phyloP scores from a whole-genome alignment of 2,329 filamentous ascomycete genomes.

The Westerdykella aurantiaca region DNA sequence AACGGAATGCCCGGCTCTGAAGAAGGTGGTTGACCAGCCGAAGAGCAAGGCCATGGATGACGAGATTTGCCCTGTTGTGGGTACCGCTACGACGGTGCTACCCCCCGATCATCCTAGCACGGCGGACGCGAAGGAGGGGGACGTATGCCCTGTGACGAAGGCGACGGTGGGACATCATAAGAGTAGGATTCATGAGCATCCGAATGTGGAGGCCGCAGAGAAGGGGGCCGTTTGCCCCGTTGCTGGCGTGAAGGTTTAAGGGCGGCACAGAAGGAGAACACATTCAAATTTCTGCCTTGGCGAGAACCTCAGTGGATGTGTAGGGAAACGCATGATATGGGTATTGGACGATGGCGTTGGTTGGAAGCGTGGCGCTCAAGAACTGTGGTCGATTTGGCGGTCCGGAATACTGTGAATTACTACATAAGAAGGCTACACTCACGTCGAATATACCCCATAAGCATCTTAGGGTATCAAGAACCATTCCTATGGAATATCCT shows the following conservation, averaged over 20 bases:
- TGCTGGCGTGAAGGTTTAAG: conserved; percentile 28
- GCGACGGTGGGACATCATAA: conserved; percentile 41
- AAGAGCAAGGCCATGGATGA: conserved; percentile 38
- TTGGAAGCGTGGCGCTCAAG: too few relatives aligned
- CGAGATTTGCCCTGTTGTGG: conserved; percentile 41
- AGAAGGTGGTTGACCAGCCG: conserved; percentile 33
- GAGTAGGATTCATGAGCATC: conserved; percentile 39
- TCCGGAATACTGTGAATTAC: too few relatives aligned
- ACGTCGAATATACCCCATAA: too few relatives aligned
- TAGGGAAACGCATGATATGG: too few relatives aligned
- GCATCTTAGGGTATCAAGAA: too few relatives aligned
- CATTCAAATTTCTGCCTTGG: neutral
- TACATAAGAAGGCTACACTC: too few relatives aligned
- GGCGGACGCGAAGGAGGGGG: conserved; percentile 33
- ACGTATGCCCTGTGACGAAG: conserved; percentile 42
- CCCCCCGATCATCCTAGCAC: conserved; percentile 41
- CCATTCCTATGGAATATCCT: too few relatives aligned
- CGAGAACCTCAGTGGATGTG: too few relatives aligned
- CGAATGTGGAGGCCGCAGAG: conserved; percentile 35
- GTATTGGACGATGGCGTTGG: too few relatives aligned
- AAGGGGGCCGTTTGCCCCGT: conserved; percentile 40
- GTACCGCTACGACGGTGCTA: conserved; percentile 39
- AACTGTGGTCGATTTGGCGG: too few relatives aligned
- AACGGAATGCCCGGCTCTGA: conserved; percentile 39
- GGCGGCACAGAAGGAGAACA: neutral